Evolutionary conservation across 169 alveolate species (phyloP).

Genomic region (Toxoplasma gondii): DNA sequence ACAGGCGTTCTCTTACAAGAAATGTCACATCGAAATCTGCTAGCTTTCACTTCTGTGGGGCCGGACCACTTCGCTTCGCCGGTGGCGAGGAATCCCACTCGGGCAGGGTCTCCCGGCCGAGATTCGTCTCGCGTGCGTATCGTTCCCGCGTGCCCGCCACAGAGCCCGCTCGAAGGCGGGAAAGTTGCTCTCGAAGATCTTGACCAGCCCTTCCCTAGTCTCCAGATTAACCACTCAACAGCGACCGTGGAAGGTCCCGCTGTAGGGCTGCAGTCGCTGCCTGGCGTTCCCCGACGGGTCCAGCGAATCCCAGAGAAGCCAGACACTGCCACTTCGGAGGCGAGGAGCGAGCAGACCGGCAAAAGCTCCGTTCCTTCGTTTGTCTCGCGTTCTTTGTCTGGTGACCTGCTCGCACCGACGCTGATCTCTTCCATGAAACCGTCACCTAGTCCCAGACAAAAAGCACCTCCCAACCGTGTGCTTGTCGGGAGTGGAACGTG

Average conservation of each 20-base stretch:
- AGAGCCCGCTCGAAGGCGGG: not conserved
- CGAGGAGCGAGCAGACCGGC: too few relatives aligned
- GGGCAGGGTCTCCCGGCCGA: not conserved
- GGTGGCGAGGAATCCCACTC: not conserved
- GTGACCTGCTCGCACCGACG: too few relatives aligned
- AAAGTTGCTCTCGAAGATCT: not conserved
- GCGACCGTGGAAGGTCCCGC: not conserved
- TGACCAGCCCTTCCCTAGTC: not conserved
- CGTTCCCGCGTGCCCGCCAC: not conserved
- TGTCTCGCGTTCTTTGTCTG: too few relatives aligned
- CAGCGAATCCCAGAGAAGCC: too few relatives aligned
- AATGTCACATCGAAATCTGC: constrained; percentile 53
- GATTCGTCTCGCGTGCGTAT: not conserved
- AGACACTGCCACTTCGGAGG: too few relatives aligned
- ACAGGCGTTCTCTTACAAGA: constrained; percentile 43
- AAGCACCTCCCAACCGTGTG: too few relatives aligned
- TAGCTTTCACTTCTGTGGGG: constrained; percentile 19
- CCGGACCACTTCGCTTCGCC: not conserved
- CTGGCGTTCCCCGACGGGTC: too few relatives aligned
- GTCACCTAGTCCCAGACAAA: too few relatives aligned
- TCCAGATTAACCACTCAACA: not conserved
- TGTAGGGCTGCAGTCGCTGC: not conserved
- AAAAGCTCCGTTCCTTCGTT: too few relatives aligned
- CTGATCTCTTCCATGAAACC: too few relatives aligned
- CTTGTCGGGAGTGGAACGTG: too few relatives aligned